phyloP scores from a whole-genome alignment of 148 eudicot genomes.

The Polygonum maritimum region DNA sequence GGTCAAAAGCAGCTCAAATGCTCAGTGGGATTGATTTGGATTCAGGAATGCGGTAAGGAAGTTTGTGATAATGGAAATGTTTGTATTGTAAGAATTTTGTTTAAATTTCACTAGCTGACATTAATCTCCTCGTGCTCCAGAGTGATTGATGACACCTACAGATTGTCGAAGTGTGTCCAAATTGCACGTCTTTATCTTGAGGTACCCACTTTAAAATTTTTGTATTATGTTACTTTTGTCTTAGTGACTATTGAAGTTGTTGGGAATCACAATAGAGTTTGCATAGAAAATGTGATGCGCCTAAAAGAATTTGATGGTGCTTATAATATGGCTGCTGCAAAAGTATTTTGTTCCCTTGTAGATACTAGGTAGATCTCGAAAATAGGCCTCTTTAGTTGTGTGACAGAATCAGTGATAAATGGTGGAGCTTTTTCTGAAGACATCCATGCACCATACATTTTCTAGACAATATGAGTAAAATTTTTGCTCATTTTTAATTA shows the following conservation, averaged over 20 bases:
- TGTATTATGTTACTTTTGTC: not conserved
- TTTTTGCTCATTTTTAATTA: not conserved
- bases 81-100: too few species aligned
- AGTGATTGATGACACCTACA: constrained; percentile 87
- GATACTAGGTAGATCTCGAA: not conserved
- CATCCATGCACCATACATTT: not conserved
- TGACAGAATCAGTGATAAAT: not conserved
- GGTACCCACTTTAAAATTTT: constrained; percentile 30
- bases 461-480: not conserved
- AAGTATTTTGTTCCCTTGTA: not conserved
- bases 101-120: not conserved
- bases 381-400: not conserved
- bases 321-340: not conserved
- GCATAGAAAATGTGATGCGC: not conserved
- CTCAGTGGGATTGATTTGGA: constrained; percentile 98
- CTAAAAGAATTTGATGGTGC: not conserved
- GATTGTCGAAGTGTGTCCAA: constrained; percentile 89
- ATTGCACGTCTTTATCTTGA: constrained; percentile 95
- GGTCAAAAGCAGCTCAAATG: constrained; percentile 99
- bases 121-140: constrained; percentile 27
- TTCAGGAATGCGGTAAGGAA: constrained; percentile 79
- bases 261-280: not conserved
- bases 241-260: not conserved
- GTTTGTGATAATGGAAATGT: not conserved
- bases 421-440: not conserved